Conservation (phyloP, 2,329 filamentous ascomycete genomes). For the Sclerotiophoma versabilis region DNA sequence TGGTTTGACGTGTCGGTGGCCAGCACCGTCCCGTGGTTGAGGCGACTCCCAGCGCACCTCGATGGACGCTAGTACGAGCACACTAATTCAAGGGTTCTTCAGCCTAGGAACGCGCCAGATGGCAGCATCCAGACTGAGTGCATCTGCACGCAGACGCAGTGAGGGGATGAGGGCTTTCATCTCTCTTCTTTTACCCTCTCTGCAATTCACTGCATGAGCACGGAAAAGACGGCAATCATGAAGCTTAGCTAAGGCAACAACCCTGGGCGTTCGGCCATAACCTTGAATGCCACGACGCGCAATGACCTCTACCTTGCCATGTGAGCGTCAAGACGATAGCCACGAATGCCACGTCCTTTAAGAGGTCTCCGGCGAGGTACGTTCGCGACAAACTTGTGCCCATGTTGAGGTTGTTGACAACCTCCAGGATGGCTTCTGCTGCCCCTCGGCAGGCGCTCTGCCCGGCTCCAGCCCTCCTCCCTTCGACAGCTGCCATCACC, state of each 20-base stretch:
- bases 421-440: constrained; percentile 40
- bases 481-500: constrained; percentile 18
- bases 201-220: not conserved
- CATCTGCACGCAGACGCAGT: not conserved
- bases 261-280: constrained; percentile 18
- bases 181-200: not conserved
- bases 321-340: not conserved
- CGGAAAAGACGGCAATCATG: constrained; percentile 25
- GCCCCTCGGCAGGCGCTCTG: constrained; percentile 32
- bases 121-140: not conserved
- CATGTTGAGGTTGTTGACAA: not conserved
- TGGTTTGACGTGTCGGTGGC: constrained; percentile 1
- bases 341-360: constrained; percentile 39
- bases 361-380: constrained; percentile 30
- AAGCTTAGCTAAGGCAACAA: constrained; percentile 27
- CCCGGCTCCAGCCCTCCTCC: constrained; percentile 20
- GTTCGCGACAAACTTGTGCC: not conserved
- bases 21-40: not conserved
- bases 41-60: not conserved
- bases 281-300: constrained; percentile 10
- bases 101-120: not conserved
- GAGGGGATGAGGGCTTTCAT: not conserved
- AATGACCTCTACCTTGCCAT: not conserved
- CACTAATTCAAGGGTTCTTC: not conserved
- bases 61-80: not conserved